Evolutionary conservation across 2,329 filamentous ascomycete species (phyloP).

Genomic region (Didymella lethalis): DNA sequence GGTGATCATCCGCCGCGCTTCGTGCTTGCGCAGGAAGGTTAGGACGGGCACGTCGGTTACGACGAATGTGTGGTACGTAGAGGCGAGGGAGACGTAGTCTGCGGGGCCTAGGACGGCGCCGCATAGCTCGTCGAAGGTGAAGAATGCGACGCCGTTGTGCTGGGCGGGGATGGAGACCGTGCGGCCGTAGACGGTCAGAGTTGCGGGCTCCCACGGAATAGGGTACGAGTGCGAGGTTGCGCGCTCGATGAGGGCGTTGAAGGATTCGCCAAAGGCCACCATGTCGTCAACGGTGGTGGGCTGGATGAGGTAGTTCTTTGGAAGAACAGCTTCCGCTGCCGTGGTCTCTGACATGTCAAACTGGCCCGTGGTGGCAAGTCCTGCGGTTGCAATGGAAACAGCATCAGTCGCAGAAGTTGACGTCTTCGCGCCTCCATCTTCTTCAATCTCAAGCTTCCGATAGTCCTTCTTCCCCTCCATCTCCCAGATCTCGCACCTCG

Average conservation of each 20-base stretch:
- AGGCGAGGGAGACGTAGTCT: slow-evolving; percentile 83
- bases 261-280: slow-evolving; percentile 30
- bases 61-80: slow-evolving; percentile 79
- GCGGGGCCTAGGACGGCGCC: slow-evolving; percentile 72
- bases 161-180: slow-evolving; percentile 66
- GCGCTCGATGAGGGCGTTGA: slow-evolving; percentile 33
- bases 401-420: not conserved
- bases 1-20: slow-evolving; percentile 81
- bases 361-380: slow-evolving; percentile 2
- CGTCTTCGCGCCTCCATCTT: slow-evolving; percentile 9
- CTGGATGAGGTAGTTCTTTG: slow-evolving; percentile 48
- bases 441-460: slow-evolving; percentile 59
- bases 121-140: slow-evolving; percentile 74
- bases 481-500: slow-evolving; percentile 83
- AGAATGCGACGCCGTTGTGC: slow-evolving; percentile 65
- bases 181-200: slow-evolving; percentile 69
- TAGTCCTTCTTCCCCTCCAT: slow-evolving; percentile 79
- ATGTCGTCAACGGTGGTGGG: slow-evolving; percentile 35
- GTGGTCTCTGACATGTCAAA: slow-evolving; percentile 3
- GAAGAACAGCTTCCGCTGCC: slow-evolving; percentile 26
- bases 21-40: slow-evolving; percentile 75
- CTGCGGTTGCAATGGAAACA: slow-evolving; percentile 7
- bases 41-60: slow-evolving; percentile 74
- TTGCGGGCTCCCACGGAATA: slow-evolving; percentile 56
- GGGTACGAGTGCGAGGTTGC: slow-evolving; percentile 43